These are phyloP conservation scores for Cyberlindnera xylosilytica DNA, from an alignment of 805 yeast genomes.

Conservation along the genomic window DNA sequence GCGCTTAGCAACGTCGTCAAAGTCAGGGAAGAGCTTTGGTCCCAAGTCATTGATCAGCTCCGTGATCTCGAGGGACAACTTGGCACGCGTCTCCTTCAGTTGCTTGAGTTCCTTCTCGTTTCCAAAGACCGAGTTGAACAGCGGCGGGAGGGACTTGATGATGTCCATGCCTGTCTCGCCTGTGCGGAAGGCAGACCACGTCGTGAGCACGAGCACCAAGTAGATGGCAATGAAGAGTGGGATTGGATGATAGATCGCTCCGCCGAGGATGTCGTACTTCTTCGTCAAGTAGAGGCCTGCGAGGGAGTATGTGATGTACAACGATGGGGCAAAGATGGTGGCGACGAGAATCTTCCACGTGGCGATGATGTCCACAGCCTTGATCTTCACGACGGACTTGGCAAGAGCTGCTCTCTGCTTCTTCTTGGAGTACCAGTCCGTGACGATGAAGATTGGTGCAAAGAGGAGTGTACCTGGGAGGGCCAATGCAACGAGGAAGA, in stretches of 20 bases:
- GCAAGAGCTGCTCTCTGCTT: slow-evolving; percentile 80
- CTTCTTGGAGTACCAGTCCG: slow-evolving; percentile 63
- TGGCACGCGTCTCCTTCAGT: slow-evolving; percentile 56
- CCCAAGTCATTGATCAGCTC: slow-evolving; percentile 79
- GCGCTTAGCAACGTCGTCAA: slow-evolving; percentile 38
- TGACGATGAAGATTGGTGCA: slow-evolving; percentile 77
- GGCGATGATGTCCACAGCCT: slow-evolving; percentile 88
- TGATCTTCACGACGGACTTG: slow-evolving; percentile 86
- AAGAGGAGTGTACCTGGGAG: slow-evolving; percentile 84
- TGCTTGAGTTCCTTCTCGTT: slow-evolving; percentile 42
- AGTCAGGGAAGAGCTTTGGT: slow-evolving; percentile 85
- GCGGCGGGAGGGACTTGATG: slow-evolving; percentile 75
- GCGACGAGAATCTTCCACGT: slow-evolving; percentile 93
- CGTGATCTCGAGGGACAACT: slow-evolving; percentile 69
- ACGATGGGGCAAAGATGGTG: slow-evolving; percentile 77
- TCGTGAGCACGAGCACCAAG: slow-evolving; percentile 62
- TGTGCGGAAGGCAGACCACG: slow-evolving; percentile 81
- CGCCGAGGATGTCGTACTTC: slow-evolving; percentile 27
- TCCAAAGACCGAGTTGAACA: slow-evolving; percentile 42
- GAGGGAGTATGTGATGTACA: slow-evolving; percentile 73
- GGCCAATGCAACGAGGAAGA: slow-evolving; percentile 54
- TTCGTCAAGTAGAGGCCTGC: slow-evolving; percentile 36
- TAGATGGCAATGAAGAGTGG: slow-evolving; percentile 44
- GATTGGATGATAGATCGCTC: slow-evolving; percentile 18
- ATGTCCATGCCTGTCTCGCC: slow-evolving; percentile 92